Evolutionary conservation across 306 rosid species (phyloP).

Genomic region (Ochetophila trinervis): DNA sequence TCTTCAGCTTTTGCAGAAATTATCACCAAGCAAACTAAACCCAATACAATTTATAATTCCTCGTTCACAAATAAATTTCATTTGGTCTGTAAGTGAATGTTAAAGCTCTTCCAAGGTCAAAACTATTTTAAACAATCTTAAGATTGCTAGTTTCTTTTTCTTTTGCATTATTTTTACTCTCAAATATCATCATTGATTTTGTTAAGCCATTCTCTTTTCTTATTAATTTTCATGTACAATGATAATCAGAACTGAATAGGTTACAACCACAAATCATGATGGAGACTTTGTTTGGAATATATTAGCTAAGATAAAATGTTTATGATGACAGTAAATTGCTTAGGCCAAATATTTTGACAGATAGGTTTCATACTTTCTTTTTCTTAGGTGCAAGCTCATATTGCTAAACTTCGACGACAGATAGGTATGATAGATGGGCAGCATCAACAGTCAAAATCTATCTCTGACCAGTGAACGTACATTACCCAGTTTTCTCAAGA

Average conservation of each 20-base stretch:
- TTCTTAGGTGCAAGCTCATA: conserved; percentile 64
- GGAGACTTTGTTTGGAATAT: background rate
- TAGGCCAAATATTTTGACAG: conserved; percentile 11
- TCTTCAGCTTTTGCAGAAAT: background rate
- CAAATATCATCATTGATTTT: background rate
- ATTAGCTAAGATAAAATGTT: conserved; percentile 1
- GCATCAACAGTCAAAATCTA: conserved; percentile 46
- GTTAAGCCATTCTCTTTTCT: background rate
- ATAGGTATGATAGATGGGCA: conserved; percentile 52
- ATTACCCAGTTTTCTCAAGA: conserved; percentile 14
- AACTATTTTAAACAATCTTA: background rate
- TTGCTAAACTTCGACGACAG: conserved; percentile 60
- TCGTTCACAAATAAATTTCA: background rate
- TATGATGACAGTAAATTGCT: conserved; percentile 2
- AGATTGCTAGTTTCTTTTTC: background rate
- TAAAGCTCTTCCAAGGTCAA: background rate
- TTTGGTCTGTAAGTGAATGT: background rate
- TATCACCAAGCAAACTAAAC: background rate
- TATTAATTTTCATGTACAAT: background rate
- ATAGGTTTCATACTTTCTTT: conserved; percentile 12
- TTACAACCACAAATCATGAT: background rate
- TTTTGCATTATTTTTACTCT: background rate
- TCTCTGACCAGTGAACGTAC: conserved; percentile 46
- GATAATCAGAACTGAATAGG: background rate
- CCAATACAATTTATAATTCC: background rate